phyloP scores from a whole-genome alignment of 108 stramenopile species.

The Cylindrotheca fusiformis region DNA sequence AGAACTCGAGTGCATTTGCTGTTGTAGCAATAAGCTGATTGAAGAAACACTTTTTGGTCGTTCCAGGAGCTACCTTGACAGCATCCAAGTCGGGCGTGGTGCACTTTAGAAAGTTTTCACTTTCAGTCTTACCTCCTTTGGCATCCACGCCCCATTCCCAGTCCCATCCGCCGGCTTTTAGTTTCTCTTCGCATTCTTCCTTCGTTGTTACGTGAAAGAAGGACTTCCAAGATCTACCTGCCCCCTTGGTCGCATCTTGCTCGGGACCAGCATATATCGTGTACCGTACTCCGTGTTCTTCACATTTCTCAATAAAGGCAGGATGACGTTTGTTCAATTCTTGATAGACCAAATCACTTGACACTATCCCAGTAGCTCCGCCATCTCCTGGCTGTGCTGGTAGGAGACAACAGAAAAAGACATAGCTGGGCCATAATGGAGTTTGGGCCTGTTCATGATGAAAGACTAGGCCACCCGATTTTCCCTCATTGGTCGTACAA shows the following conservation, averaged over 20 bases:
- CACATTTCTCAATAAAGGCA: constrained; percentile 19
- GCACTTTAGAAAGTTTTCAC: constrained; percentile 25
- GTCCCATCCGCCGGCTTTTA: constrained; percentile 32
- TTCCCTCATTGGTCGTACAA: constrained; percentile 37
- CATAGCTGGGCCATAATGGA: constrained; percentile 33
- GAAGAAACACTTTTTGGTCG: constrained; percentile 32
- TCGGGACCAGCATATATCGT: constrained; percentile 25
- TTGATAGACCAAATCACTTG: constrained; percentile 20
- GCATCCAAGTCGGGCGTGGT: constrained; percentile 31
- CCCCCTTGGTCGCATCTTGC: constrained; percentile 27
- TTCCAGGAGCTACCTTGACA: constrained; percentile 24
- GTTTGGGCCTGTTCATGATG: constrained; percentile 41
- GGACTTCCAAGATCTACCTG: constrained; percentile 30
- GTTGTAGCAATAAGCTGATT: constrained; percentile 36
- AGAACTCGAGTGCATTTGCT: constrained; percentile 34
- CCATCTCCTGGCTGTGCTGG: constrained; percentile 16
- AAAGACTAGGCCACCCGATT: constrained; percentile 33
- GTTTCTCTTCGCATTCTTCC: constrained; percentile 26
- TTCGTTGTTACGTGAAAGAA: constrained; percentile 32
- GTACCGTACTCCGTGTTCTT: constrained; percentile 26
- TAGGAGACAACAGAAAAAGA: constrained; percentile 34
- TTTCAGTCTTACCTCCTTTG: not conserved
- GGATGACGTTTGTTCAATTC: constrained; percentile 16
- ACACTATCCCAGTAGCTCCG: constrained; percentile 29
- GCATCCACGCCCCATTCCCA: constrained; percentile 28